Evolutionary conservation across 2,329 filamentous ascomycete species (phyloP), one percentile per base, ranked within the genome.

Genomic region (Fusarium torreyae): DNA sequence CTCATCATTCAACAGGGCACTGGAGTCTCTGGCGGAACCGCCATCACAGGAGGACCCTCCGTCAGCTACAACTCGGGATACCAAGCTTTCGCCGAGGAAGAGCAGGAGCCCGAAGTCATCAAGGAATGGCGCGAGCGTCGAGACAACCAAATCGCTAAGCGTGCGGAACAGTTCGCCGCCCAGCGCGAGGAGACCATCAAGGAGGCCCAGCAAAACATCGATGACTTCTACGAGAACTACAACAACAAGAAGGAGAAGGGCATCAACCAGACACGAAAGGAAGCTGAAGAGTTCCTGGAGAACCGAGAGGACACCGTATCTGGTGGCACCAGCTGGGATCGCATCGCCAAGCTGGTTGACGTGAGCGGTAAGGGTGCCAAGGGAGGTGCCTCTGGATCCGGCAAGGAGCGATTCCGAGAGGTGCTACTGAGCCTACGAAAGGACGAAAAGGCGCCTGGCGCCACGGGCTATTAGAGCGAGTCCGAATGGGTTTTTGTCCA

Each of bases 151-250:
- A 91, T 97, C 71, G 86, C 91, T 74, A 94, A 94, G 81, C 93
- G 95, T 75, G 91, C 93, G 70, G 91, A 97, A 80, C 89, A 95
- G 71, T 95, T 95, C 56, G 89, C 90, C 42, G 86, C 89, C 70
- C 93, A 94, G 83, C 96, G 96, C 79, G 88, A 89, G 68, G 91
- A 95, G 79, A 98, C 94, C 3, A 84, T 98, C 77, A 90, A 93
- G 79, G 94, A 96, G 74, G 96, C 96, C 13, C 94, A 94, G 77
- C 88, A 94, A 79, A 96, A 97, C 80, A 97, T 99, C 70, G 96
- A 99, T 79, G 96, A 98, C 80, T 99, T 98, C 83, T 99, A 99
- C 86, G 94, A 98, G 78, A 98, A 97, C 82, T 99, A 99, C 86
- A 98, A 98, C 85, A 91, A 92, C 81, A 97, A 98, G 85, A 95